These are phyloP conservation scores for Niveomyces coronatus DNA, from an alignment of 2,329 filamentous ascomycete species.

Conservation along the genomic window DNA sequence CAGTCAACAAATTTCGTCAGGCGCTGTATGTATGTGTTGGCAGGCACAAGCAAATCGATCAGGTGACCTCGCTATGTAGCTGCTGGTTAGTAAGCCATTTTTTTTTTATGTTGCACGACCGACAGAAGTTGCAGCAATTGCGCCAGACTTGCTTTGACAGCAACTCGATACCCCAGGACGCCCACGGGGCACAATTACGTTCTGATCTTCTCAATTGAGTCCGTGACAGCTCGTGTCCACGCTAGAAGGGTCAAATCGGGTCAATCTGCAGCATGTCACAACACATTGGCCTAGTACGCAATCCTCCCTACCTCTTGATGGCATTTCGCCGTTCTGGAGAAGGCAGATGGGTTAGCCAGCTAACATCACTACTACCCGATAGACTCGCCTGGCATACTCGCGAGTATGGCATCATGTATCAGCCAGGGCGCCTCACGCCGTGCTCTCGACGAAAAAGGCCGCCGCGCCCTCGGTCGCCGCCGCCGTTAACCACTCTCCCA, in stretches of 20 bases:
- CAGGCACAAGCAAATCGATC: no score
- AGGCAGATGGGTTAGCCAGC: not conserved
- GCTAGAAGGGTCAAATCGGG: not conserved
- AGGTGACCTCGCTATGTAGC: not conserved
- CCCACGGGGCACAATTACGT: no score
- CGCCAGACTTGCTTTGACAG: constrained; percentile 7
- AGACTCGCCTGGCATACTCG: constrained; percentile 96
- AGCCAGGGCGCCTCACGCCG: constrained; percentile 55
- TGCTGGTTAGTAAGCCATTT: constrained; percentile 7
- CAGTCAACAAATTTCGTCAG: no score
- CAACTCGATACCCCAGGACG: no score
- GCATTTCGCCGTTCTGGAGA: constrained; percentile 3
- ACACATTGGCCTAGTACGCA: constrained; percentile 60
- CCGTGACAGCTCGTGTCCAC: no score
- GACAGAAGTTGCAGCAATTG: not conserved
- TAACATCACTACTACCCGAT: constrained; percentile 6
- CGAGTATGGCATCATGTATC: constrained; percentile 86
- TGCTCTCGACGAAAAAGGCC: constrained; percentile 42
- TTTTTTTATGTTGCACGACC: no score
- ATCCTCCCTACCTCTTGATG: not conserved
- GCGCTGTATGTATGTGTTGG: no score
- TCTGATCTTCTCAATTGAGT: no score
- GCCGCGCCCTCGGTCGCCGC: not conserved
- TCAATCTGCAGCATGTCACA: constrained; percentile 55
- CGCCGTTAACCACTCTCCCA: no score